Evolutionary conservation across 2,329 filamentous ascomycete species (phyloP), one percentile per base, ranked within the genome.

Genomic region (Bertia moriformis): DNA sequence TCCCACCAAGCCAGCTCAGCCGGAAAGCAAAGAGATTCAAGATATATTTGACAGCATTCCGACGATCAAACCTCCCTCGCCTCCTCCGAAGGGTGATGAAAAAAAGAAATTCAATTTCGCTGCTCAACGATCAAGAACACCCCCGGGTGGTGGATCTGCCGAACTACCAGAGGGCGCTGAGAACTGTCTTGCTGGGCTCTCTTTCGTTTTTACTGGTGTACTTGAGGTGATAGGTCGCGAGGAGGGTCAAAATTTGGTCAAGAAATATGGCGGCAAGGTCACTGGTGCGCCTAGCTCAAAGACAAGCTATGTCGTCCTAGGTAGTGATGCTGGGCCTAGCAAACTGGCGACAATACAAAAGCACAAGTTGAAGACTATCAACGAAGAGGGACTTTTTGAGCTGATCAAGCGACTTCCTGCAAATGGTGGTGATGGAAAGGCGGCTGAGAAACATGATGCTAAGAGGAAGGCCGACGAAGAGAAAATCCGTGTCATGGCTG

Each of bases 161-260:
- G 76, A 82, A 36, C 61, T 83, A 43, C 80, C 80, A 3, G 59
- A 60, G 10, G 80, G 80, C 12, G 68, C 68, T 24, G 74, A 80
- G 17, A 83, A 84, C 43, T 85, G 80, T 51, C 63, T 85, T 41
- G 76, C 75, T 44, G 80, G 80, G 1, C 57, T 84, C 39, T 72
- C 67, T 1, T 85, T 85, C 49, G 80, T 85, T 37, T 84, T 85
- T 48, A 85, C 80, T 2, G 80, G 80, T 35, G 61, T 83, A 15
- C 58, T 83, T 18, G 65, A 77, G 37, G 67, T 65, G 5, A 60
- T 83, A 19, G 73, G 73, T 24, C 68, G 80, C 42, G 76, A 78
- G 14, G 76, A 82, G 52, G 79, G 75, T 4, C 68, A 75, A 43
- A 66, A 65, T 40, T 59, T 85, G 33, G 75, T 85, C 22, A 85